Conservation (phyloP, 2,329 filamentous ascomycete genomes). For the Xylaria digitata region DNA sequence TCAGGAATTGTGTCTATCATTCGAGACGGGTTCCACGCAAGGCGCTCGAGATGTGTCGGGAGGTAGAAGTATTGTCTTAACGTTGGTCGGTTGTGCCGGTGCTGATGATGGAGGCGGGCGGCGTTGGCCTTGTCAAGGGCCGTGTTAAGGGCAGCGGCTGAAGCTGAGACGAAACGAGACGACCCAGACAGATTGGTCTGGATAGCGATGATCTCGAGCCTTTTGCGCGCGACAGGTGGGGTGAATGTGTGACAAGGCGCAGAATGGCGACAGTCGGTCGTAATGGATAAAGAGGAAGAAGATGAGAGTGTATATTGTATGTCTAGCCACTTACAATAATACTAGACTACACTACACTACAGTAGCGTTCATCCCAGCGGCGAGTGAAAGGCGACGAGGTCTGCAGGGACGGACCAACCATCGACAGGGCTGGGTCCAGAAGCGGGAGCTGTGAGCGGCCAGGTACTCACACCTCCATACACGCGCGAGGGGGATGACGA, state of each 20-base stretch:
- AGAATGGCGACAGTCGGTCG: constrained; percentile 17
- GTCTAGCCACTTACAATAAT: constrained; percentile 41
- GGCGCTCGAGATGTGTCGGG: constrained; percentile 29
- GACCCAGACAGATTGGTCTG: constrained; percentile 36
- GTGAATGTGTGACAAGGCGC: constrained; percentile 38
- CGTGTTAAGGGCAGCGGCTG: constrained; percentile 42
- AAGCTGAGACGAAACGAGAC: constrained; percentile 44
- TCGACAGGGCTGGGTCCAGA: constrained; percentile 46
- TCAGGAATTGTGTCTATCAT: constrained; percentile 45
- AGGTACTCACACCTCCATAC: constrained; percentile 38
- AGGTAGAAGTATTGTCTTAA: constrained; percentile 22
- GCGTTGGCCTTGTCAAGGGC: constrained; percentile 35
- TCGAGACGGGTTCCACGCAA: constrained; percentile 40
- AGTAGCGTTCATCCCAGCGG: constrained; percentile 45
- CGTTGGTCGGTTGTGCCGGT: constrained; percentile 17
- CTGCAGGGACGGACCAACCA: constrained; percentile 47
- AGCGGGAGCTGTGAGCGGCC: constrained; percentile 47
- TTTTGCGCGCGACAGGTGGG: constrained; percentile 37
- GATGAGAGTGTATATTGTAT: constrained; percentile 12
- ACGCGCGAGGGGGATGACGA: constrained; percentile 30
- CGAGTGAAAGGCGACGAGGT: constrained; percentile 42
- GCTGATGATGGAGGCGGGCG: constrained; percentile 39
- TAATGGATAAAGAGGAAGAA: constrained; percentile 25
- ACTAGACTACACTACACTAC: constrained; percentile 12
- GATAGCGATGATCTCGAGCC: constrained; percentile 31